These are phyloP conservation scores for Pezicula rhizophila DNA, from an alignment of 2,329 filamentous ascomycete genomes.

Conservation along the genomic window DNA sequence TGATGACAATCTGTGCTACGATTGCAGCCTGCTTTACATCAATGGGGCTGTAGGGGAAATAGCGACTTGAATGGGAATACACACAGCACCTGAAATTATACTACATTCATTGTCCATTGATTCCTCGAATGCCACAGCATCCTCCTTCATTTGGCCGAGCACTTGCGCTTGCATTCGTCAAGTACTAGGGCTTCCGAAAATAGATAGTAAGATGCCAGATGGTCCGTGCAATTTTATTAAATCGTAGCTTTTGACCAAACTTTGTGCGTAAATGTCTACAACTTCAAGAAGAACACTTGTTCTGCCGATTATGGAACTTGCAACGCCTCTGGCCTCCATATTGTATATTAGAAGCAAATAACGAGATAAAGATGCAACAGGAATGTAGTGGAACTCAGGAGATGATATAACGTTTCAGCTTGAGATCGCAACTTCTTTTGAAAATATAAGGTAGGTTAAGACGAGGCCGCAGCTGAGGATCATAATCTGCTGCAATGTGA, in stretches of 20 bases:
- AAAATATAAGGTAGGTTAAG: no score
- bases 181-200: not conserved
- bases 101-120: not conserved
- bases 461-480: no score
- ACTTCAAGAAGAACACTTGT: no score
- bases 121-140: not conserved
- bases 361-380: no score
- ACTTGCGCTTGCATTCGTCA: not conserved
- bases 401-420: no score
- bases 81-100: not conserved
- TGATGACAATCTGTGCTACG: constrained; percentile 6
- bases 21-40: constrained; percentile 2
- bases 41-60: not conserved
- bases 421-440: no score
- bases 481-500: no score
- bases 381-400: no score
- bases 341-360: no score
- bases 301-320: no score
- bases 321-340: no score
- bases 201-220: not conserved
- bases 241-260: not conserved
- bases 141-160: not conserved
- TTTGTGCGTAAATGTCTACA: no score
- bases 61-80: not conserved
- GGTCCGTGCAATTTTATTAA: not conserved